A percentile compares a stretch with the other conserved stretches of the same genome.
phyloP scores from a whole-genome alignment of 192 early-diverging fungal genomes.

The Powellomyces hirtus region DNA sequence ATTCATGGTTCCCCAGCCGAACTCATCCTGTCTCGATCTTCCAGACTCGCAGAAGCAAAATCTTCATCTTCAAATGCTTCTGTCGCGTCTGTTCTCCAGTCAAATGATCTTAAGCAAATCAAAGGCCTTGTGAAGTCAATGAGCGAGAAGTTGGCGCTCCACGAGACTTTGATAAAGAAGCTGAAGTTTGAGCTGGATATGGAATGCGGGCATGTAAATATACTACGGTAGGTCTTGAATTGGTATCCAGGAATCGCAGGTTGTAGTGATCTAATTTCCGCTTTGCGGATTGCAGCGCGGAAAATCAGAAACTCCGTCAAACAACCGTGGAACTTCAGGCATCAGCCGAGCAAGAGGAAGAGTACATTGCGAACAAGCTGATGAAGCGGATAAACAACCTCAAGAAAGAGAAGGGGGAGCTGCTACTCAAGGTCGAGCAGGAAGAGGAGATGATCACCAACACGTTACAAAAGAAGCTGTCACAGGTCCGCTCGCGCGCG shows the following conservation, averaged over 20 bases:
- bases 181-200: slow-evolving; percentile 42
- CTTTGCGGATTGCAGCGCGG: slow-evolving; percentile 18
- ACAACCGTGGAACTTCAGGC: slow-evolving; percentile 40
- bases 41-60: too few relatives aligned
- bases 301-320: slow-evolving; percentile 34
- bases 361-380: slow-evolving; percentile 75
- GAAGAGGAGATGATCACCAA: slow-evolving; percentile 83
- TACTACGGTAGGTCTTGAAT: slow-evolving; percentile 22
- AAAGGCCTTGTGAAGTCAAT: slow-evolving; percentile 16
- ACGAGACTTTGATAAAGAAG: slow-evolving; percentile 32
- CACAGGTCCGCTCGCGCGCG: slow-evolving; percentile 12
- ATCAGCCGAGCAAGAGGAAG: slow-evolving; percentile 46
- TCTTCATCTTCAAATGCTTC: not conserved
- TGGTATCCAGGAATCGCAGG: not conserved
- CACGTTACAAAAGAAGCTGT: slow-evolving; percentile 71
- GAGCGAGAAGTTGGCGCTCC: slow-evolving; percentile 19
- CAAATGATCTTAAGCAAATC: slow-evolving; percentile 18
- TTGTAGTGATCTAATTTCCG: not conserved
- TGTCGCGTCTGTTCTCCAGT: not conserved
- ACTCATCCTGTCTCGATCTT: too few relatives aligned
- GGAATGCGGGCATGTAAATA: slow-evolving; percentile 42
- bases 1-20: too few relatives aligned
- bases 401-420: slow-evolving; percentile 77
- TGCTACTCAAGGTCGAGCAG: slow-evolving; percentile 73
- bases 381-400: slow-evolving; percentile 69